These are phyloP conservation scores for Clavariopsis aquatica DNA, from an alignment of 495 filamentous ascomycete genomes.

Conservation along the genomic window DNA sequence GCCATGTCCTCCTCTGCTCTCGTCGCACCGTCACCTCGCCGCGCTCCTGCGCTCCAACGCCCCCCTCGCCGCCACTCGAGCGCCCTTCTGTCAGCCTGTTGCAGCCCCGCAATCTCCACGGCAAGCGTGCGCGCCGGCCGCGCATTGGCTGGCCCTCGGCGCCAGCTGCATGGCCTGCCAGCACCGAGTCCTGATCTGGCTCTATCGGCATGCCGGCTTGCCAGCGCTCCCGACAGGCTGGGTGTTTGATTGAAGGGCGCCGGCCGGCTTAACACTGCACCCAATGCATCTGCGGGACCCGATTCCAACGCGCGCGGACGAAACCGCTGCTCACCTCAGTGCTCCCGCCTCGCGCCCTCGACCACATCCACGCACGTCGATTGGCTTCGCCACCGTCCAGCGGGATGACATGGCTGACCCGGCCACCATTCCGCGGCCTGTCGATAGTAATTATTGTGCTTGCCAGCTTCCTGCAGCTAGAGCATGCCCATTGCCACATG, in stretches of 20 bases:
- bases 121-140: neutral
- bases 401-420: constrained; percentile 1
- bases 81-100: neutral
- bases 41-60: no score
- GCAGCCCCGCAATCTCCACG: neutral
- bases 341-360: constrained; percentile 1
- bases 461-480: constrained; percentile 12
- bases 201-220: neutral
- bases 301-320: neutral
- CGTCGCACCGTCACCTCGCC: no score
- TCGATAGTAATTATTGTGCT: neutral
- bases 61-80: neutral
- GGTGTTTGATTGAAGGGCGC: neutral
- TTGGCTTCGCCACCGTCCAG: constrained; percentile 3
- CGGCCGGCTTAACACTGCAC: constrained; percentile 6
- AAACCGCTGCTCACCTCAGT: neutral
- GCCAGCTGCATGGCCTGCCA: neutral
- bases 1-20: neutral
- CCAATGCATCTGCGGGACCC: constrained; percentile 14
- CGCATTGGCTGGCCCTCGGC: constrained; percentile 5
- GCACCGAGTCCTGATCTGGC: neutral
- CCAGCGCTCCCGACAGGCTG: neutral
- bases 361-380: constrained; percentile 10
- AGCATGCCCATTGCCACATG: constrained; percentile 11
- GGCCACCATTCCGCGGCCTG: neutral